Evolutionary conservation across 1,139 yeast genomes (phyloP).

Genomic region (Diutina siamensis): DNA sequence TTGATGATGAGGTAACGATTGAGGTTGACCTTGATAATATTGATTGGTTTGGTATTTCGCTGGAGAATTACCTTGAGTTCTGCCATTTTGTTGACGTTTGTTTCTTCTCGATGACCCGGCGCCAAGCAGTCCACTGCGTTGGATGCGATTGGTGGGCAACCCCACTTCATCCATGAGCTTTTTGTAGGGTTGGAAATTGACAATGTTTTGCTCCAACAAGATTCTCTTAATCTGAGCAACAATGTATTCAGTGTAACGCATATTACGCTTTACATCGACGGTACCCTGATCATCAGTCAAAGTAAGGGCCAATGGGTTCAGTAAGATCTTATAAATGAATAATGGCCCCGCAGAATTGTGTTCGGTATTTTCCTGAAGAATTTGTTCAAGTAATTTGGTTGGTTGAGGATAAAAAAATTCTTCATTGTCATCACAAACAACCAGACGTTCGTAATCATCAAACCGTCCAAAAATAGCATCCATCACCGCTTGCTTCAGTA

Average conservation of each 20-base stretch:
- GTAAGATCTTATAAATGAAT: conserved; percentile 68
- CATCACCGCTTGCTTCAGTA: conserved; percentile 52
- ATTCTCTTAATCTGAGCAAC: conserved; percentile 50
- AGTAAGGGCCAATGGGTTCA: conserved; percentile 44
- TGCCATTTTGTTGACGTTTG: background rate
- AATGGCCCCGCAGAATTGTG: conserved; percentile 61
- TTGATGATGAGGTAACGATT: conserved; percentile 5
- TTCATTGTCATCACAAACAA: conserved; percentile 13
- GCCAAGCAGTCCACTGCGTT: conserved; percentile 6
- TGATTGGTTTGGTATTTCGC: background rate
- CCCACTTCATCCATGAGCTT: conserved; percentile 92
- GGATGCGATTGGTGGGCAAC: conserved; percentile 28
- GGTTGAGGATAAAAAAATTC: conserved; percentile 14
- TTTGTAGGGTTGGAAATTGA: conserved; percentile 62
- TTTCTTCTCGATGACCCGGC: background rate
- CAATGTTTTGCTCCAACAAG: conserved; percentile 44
- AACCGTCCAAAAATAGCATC: conserved; percentile 51
- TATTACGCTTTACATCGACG: conserved; percentile 11
- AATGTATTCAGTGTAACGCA: conserved; percentile 44
- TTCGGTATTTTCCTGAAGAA: conserved; percentile 40
- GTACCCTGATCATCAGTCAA: conserved; percentile 20
- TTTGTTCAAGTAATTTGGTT: conserved; percentile 23
- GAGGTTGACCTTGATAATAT: background rate
- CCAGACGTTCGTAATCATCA: conserved; percentile 13
- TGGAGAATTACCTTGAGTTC: background rate